Evolutionary conservation across 2,329 filamentous ascomycete genomes (phyloP).

Genomic region (Dothidotthia symphoricarpi): DNA sequence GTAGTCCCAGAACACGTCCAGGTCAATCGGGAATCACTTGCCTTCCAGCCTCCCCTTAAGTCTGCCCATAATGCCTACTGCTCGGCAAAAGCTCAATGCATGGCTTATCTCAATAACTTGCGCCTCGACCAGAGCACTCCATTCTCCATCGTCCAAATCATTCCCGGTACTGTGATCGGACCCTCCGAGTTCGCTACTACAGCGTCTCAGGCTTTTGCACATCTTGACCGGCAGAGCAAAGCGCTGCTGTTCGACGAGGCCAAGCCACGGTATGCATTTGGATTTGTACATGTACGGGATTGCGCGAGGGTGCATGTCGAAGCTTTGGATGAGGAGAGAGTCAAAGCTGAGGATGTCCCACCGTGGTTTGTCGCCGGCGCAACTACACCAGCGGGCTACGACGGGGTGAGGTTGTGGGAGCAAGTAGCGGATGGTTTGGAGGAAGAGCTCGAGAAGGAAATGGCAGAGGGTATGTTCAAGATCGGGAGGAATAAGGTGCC

Average conservation of each 20-base stretch:
- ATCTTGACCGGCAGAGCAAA: slow-evolving; percentile 35
- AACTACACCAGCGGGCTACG: slow-evolving; percentile 18
- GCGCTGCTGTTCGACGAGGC: slow-evolving; percentile 33
- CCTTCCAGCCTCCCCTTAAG: slow-evolving; percentile 26
- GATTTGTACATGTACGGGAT: slow-evolving; percentile 36
- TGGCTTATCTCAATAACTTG: slow-evolving; percentile 27
- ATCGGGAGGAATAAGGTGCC: slow-evolving; percentile 27
- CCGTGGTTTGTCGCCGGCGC: slow-evolving; percentile 32
- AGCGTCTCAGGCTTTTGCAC: slow-evolving; percentile 13
- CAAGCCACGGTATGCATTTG: slow-evolving; percentile 34
- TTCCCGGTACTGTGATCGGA: slow-evolving; percentile 38
- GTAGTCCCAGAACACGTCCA: slow-evolving; percentile 20
- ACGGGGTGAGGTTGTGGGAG: slow-evolving; percentile 23
- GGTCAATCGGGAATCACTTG: slow-evolving; percentile 21
- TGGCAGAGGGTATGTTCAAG: slow-evolving; percentile 19
- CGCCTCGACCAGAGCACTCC: slow-evolving; percentile 8
- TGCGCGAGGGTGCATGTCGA: slow-evolving; percentile 35
- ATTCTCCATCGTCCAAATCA: slow-evolving; percentile 34
- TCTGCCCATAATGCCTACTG: slow-evolving; percentile 37
- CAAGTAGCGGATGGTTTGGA: slow-evolving; percentile 23
- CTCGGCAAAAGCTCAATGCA: slow-evolving; percentile 36
- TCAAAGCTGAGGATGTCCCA: slow-evolving; percentile 17
- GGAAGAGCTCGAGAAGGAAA: slow-evolving; percentile 13
- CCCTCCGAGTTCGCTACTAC: slow-evolving; percentile 30
- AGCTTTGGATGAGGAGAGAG: slow-evolving; percentile 23